Evolutionary conservation across 75 land plant genomes (phyloP).

Genomic region (Pinus tabuliformis): DNA sequence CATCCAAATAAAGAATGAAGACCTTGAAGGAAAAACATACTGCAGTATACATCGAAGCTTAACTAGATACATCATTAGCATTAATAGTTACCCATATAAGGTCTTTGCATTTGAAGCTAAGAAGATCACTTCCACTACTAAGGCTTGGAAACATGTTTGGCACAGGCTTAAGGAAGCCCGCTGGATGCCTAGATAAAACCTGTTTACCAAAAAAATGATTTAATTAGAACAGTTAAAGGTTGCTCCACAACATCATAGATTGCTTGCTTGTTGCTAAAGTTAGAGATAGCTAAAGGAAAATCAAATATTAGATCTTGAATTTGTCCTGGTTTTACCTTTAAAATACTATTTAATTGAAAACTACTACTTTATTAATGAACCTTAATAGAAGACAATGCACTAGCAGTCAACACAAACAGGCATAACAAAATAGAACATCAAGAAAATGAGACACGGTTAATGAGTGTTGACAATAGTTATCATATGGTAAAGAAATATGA

Average conservation of each 20-base stretch:
- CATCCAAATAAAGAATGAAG: neutral
- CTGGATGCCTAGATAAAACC: slow-evolving; percentile 80
- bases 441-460: neutral
- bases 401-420: neutral
- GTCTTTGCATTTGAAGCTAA: slow-evolving; percentile 82
- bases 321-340: neutral
- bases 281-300: neutral
- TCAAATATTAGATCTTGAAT: neutral
- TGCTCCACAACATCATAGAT: neutral
- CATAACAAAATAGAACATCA: neutral
- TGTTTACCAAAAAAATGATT: slow-evolving; percentile 21
- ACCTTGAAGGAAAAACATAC: neutral
- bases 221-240: neutral
- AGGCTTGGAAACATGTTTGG: slow-evolving; percentile 58
- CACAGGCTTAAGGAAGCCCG: slow-evolving; percentile 82
- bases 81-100: slow-evolving; percentile 68
- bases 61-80: neutral
- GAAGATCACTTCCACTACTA: slow-evolving; percentile 53
- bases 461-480: too few relatives aligned
- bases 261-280: neutral
- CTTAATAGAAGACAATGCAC: neutral
- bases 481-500: too few relatives aligned
- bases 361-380: neutral
- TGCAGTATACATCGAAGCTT: neutral
- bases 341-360: neutral